These are phyloP conservation scores for Annulohypoxylon bovei DNA, from an alignment of 495 filamentous ascomycete genomes.

Conservation along the genomic window DNA sequence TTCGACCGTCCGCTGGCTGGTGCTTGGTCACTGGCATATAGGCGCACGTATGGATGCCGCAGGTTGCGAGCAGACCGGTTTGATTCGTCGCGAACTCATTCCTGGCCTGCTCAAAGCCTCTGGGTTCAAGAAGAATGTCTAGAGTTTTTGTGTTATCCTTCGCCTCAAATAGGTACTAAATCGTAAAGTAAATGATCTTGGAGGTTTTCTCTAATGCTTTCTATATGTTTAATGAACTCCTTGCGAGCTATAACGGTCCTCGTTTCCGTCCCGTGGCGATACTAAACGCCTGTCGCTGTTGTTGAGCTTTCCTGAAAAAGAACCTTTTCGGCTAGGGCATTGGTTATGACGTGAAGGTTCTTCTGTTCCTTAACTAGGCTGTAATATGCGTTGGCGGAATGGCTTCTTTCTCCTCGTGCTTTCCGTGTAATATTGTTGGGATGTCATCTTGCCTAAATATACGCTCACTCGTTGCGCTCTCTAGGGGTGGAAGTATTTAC, in stretches of 20 bases:
- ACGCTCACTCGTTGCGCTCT: too few relatives aligned
- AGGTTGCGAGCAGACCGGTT: conserved; percentile 58
- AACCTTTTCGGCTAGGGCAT: conserved; percentile 56
- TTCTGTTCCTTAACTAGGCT: conserved; percentile 45
- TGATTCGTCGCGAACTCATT: conserved; percentile 23
- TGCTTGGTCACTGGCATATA: conserved; percentile 62
- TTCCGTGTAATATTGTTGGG: too few relatives aligned
- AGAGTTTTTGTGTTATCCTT: conserved; percentile 67
- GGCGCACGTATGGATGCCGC: conserved; percentile 77
- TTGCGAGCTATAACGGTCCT: conserved; percentile 45
- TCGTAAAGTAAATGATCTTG: conserved; percentile 58
- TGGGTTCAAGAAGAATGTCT: conserved; percentile 75
- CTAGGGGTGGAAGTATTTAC: too few relatives aligned
- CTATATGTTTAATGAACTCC: conserved; percentile 72
- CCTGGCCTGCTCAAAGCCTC: conserved; percentile 60
- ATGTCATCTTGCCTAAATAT: too few relatives aligned
- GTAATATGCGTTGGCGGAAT: conserved; percentile 52
- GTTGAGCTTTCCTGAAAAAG: conserved; percentile 45
- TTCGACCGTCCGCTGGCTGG: conserved; percentile 10
- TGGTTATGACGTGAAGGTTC: conserved; percentile 59
- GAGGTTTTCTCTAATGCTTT: conserved; percentile 76
- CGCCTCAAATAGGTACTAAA: conserved; percentile 55
- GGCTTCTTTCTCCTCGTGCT: conserved; percentile 50
- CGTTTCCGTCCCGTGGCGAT: conserved; percentile 42
- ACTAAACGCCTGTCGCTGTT: conserved; percentile 48